phyloP scores from a whole-genome alignment of 2,329 filamentous ascomycete species.

The Tetracladium maxilliforme region DNA sequence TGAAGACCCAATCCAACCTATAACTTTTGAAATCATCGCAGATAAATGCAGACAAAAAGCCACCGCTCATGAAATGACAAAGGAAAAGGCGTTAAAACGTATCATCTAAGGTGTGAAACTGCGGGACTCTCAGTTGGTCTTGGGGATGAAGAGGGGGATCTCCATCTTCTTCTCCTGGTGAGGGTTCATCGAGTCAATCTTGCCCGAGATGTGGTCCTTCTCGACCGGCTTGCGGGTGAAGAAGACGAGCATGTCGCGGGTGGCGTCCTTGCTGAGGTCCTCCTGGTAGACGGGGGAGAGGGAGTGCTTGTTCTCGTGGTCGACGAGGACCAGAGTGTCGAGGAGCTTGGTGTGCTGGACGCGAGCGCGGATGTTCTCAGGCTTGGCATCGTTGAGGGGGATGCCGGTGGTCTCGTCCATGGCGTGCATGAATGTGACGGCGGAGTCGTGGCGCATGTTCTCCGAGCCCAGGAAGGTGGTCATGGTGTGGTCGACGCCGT shows the following conservation, averaged over 20 bases:
- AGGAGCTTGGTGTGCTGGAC: conserved; percentile 12
- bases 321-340: conserved; percentile 13
- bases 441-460: conserved; percentile 14
- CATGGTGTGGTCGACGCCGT: conserved; percentile 18
- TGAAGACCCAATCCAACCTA: too few species aligned
- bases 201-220: conserved; percentile 9
- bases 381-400: conserved; percentile 8
- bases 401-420: conserved; percentile 12
- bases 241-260: conserved; percentile 15
- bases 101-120: too few species aligned
- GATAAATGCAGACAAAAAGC: too few species aligned
- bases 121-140: too few species aligned
- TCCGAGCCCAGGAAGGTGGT: conserved; percentile 12
- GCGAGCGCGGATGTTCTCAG: conserved; percentile 8
- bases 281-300: conserved; percentile 10
- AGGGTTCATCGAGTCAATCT: conserved; percentile 10
- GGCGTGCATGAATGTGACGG: conserved; percentile 15
- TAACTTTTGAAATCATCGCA: too few species aligned
- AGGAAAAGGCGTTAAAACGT: too few species aligned
- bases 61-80: too few species aligned
- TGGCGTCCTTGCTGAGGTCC: conserved; percentile 9
- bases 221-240: conserved; percentile 13
- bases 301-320: conserved; percentile 14
- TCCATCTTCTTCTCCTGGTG: conserved; percentile 12
- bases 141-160: conserved; percentile 11